Conservation (phyloP, 2,329 filamentous ascomycete genomes). For the Apiospora aurea region DNA sequence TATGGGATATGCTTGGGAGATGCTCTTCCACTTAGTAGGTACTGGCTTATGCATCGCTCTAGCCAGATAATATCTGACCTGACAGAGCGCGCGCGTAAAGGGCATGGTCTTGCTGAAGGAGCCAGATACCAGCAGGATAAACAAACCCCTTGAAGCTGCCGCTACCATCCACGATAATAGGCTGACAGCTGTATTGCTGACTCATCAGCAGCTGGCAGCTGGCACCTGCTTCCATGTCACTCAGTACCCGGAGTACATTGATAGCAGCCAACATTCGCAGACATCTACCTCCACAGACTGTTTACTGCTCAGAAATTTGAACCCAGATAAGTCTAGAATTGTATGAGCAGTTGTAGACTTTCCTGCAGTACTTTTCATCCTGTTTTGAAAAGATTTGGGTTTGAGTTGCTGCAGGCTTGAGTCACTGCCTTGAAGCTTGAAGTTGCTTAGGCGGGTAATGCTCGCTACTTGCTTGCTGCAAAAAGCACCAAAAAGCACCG, state of each 20-base stretch:
- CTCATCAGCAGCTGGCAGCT: neutral
- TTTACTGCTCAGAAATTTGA: neutral
- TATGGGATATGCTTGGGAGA: neutral
- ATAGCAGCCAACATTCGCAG: neutral
- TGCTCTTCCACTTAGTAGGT: neutral
- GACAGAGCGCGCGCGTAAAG: neutral
- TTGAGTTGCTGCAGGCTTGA: neutral
- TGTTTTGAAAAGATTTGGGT: neutral
- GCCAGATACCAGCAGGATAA: neutral
- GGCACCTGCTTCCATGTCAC: neutral
- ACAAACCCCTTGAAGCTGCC: neutral
- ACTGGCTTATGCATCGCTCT: neutral
- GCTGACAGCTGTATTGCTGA: neutral
- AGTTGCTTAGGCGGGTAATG: constrained; percentile 17
- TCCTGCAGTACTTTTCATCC: neutral
- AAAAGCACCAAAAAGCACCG: constrained; percentile 19
- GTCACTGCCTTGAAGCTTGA: neutral
- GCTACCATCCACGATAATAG: neutral
- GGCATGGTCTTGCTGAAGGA: neutral
- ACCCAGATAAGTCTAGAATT: neutral
- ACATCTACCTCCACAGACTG: neutral
- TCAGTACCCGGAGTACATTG: neutral
- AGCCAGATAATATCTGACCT: neutral
- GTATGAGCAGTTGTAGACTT: neutral
- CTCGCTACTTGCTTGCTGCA: constrained; percentile 22